Percentiles rank a stretch among this genome's conserved stretches.
phyloP scores from a whole-genome alignment of 2,329 filamentous ascomycete genomes.

The Pseudocercospora fuligena region DNA sequence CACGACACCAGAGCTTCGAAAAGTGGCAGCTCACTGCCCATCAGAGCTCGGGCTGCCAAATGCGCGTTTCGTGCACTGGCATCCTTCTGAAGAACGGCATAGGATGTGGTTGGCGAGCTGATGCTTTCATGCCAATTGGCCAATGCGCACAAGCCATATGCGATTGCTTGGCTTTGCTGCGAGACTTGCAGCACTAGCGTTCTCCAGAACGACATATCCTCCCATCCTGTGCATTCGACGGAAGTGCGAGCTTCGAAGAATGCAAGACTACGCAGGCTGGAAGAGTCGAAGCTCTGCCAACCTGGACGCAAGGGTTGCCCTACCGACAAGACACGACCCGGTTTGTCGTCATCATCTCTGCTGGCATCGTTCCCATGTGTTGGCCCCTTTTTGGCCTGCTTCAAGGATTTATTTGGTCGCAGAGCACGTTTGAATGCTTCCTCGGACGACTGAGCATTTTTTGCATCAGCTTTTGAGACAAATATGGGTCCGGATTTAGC shows the following conservation, averaged over 20 bases:
- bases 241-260: conserved; percentile 2
- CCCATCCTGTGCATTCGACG: not conserved
- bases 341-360: not conserved
- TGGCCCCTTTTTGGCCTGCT: not conserved
- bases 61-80: not conserved
- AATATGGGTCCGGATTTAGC: not conserved
- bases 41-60: not conserved
- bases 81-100: not conserved
- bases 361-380: not conserved
- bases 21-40: not conserved
- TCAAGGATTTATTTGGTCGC: not conserved
- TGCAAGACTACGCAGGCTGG: not conserved
- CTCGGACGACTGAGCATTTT: not conserved
- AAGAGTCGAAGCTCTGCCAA: not conserved
- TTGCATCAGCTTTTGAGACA: not conserved
- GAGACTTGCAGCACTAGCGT: not conserved
- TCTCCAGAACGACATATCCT: not conserved
- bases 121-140: not conserved
- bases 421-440: not conserved
- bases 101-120: not conserved
- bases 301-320: not conserved
- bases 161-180: not conserved
- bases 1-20: conserved; percentile 9
- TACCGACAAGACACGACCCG: not conserved
- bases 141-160: conserved; percentile 1